These are phyloP conservation scores for Rhizoclosmatium globosum DNA, from an alignment of 192 early-diverging fungal genomes.

Conservation along the genomic window DNA sequence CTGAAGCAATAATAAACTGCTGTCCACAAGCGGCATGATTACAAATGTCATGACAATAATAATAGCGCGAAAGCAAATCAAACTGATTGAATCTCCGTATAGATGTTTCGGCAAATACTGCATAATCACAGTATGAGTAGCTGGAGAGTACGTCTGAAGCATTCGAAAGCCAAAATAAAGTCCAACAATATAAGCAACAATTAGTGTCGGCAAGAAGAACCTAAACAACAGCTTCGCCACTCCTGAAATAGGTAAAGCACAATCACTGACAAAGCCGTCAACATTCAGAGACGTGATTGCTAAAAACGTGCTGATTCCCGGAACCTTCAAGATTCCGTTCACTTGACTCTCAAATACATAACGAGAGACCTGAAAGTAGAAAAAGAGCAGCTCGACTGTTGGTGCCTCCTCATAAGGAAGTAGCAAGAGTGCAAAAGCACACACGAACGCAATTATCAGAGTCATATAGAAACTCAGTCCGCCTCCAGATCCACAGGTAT, in stretches of 20 bases:
- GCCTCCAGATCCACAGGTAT: not conserved
- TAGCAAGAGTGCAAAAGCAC: conserved; percentile 5
- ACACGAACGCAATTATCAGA: not conserved
- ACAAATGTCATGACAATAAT: conserved; percentile 12
- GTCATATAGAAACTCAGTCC: not conserved
- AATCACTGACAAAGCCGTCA: conserved; percentile 22
- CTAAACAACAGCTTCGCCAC: conserved; percentile 22
- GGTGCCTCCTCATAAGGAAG: conserved; percentile 24
- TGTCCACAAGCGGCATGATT: conserved; percentile 30
- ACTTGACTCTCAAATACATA: conserved; percentile 18
- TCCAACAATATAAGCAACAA: conserved; percentile 6
- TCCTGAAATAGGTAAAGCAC: conserved; percentile 15
- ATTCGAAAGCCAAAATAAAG: not conserved
- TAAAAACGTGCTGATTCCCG: conserved; percentile 19
- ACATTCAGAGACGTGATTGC: conserved; percentile 15
- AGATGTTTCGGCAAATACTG: conserved; percentile 16
- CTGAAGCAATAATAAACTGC: not conserved
- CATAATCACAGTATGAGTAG: not conserved
- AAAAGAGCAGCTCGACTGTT: conserved; percentile 32
- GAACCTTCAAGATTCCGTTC: not conserved
- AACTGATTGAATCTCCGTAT: conserved; percentile 3
- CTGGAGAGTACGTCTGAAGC: not conserved
- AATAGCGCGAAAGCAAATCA: conserved; percentile 25
- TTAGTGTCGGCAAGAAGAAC: conserved; percentile 25
- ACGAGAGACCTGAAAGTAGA: conserved; percentile 31